Conservation (phyloP, 73 alveolate genomes). For the Effrenium voratum region DNA sequence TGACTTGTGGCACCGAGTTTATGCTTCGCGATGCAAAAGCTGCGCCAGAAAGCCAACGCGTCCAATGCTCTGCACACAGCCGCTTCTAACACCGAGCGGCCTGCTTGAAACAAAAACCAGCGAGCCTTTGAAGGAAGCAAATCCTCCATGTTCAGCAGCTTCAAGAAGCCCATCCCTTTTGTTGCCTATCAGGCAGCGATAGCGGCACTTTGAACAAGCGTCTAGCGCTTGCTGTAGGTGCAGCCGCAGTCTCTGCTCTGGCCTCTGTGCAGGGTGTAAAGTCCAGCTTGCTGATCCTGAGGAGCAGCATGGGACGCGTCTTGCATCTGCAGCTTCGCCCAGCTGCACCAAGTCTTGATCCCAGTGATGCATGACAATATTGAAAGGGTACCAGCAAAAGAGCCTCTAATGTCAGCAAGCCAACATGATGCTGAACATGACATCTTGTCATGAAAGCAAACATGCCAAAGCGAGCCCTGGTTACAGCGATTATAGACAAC, state of each 20-base stretch:
- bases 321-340: too few species aligned
- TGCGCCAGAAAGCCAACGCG: background rate
- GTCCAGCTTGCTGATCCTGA: conserved; percentile 6
- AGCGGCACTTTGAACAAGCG: background rate
- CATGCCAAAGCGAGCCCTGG: too few species aligned
- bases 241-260: background rate
- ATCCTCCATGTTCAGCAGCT: conserved; percentile 8
- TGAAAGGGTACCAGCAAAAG: too few species aligned
- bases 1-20: background rate
- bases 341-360: too few species aligned
- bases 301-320: too few species aligned
- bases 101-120: background rate
- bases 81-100: background rate
- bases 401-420: too few species aligned
- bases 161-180: conserved; percentile 69
- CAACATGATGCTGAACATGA: too few species aligned
- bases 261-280: conserved; percentile 33
- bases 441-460: too few species aligned
- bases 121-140: conserved; percentile 49
- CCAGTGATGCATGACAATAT: too few species aligned
- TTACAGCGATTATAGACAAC: too few species aligned
- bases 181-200: conserved; percentile 4
- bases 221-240: background rate
- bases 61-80: background rate
- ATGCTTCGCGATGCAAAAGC: background rate